Base-by-base conservation (phyloP, 1,284 basidiomycete species). In the Cutaneotrichosporon sp. region DNA sequence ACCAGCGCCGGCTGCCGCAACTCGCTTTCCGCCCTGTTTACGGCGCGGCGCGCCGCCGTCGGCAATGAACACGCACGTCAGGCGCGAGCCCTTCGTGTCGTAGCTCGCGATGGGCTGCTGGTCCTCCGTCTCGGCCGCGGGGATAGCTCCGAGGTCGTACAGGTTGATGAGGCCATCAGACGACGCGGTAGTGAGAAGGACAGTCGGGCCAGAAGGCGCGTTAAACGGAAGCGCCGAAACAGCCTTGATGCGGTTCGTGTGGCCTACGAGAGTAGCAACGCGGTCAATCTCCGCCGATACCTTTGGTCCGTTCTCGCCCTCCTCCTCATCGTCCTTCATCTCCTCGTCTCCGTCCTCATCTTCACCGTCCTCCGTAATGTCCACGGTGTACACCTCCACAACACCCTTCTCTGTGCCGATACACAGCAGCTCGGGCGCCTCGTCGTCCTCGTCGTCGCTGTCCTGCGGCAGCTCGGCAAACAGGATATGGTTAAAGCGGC, bases 331-430 rank as follows among this genome's bases (percentile, higher is more conserved):
- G 1, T 59, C 60, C 20, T 65, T 59, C 3, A 51, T 54, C 12
- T 61, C 51, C 13, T 60, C 58, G 8, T 64, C 59, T 14, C 56
- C 60, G 7, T 63, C 59, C 17, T 65, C 64, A 2, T 63, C 60
- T 13, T 60, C 51, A 20, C 63, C 57, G 8, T 61, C 64, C 7
- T 47, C 49, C 20, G 59, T 63, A 12, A 60, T 41, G 21, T 63
- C 59, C 17, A 69, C 63, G 36, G 79, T 77, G 75, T 91, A 93
- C 14, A 90, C 76, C 1, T 88, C 81, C 1, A 89, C 77, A 58
- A 85, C 85, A 61, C 86, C 89, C 70, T 94, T 89, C 72, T 97
- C 91, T 1, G 86, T 89, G 1, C 83, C 88, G 9, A 85, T 86
- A 35, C 91, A 79, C 8, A 94, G 76, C 23, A 91, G 70, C 64